phyloP scores from a whole-genome alignment of 495 filamentous ascomycete genomes.

The Elasticomyces elasticus region DNA sequence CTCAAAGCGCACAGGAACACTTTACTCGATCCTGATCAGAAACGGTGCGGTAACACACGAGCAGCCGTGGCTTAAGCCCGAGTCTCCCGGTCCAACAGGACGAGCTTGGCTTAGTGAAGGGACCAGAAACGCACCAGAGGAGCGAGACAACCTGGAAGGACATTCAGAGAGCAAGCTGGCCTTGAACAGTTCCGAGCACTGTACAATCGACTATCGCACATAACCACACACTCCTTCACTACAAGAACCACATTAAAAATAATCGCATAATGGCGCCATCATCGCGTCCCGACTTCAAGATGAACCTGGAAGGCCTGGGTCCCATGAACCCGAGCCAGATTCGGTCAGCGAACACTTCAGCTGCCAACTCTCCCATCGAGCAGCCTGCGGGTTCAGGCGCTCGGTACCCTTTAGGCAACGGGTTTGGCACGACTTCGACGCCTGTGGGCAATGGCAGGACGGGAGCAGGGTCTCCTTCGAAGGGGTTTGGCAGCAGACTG shows the following conservation, averaged over 20 bases:
- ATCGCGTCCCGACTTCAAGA: slow-evolving; percentile 53
- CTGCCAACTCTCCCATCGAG: slow-evolving; percentile 80
- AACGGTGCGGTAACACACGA: neutral
- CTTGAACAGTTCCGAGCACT: neutral
- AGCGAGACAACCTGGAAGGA: neutral
- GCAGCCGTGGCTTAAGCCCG: neutral
- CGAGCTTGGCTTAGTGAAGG: neutral
- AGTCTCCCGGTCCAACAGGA: neutral
- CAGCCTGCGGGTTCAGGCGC: slow-evolving; percentile 54
- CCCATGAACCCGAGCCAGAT: slow-evolving; percentile 50
- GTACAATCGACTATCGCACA: slow-evolving; percentile 3
- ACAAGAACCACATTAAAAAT: neutral
- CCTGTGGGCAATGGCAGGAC: slow-evolving; percentile 68
- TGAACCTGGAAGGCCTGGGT: slow-evolving; percentile 64
- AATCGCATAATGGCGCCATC: slow-evolving; percentile 76
- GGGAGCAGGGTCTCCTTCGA: slow-evolving; percentile 93
- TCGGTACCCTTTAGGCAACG: slow-evolving; percentile 62
- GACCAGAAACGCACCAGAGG: neutral
- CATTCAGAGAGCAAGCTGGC: neutral
- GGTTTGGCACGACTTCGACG: slow-evolving; percentile 52
- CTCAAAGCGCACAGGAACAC: neutral
- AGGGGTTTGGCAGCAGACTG: slow-evolving; percentile 69
- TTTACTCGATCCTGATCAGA: neutral
- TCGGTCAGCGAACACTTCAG: slow-evolving; percentile 76
- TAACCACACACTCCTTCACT: neutral